phyloP scores from a whole-genome alignment of 257 asterid species.

The Marsdenia floribunda region DNA sequence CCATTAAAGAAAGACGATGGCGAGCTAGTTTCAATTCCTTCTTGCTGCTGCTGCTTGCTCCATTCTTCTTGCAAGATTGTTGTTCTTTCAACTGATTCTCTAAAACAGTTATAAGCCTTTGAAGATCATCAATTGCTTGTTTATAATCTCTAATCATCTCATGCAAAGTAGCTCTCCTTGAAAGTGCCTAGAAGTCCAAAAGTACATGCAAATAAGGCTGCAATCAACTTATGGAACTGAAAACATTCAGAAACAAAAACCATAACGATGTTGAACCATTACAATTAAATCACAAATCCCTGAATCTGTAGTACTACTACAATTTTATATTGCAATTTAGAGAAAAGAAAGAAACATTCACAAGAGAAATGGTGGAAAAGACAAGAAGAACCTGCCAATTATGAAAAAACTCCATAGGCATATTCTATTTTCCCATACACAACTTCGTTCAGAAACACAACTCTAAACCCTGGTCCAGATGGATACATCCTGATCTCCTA shows the following conservation, averaged over 20 bases:
- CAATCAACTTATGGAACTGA: neutral
- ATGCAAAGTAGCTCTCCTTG: slow-evolving; percentile 87
- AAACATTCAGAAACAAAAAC: neutral
- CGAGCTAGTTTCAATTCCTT: slow-evolving; percentile 66
- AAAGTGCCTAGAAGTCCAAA: slow-evolving; percentile 64
- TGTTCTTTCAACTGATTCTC: slow-evolving; percentile 47
- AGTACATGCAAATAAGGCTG: neutral
- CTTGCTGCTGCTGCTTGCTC: slow-evolving; percentile 44
- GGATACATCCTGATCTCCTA: neutral
- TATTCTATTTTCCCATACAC: neutral
- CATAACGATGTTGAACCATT: neutral
- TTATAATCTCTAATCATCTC: slow-evolving; percentile 88
- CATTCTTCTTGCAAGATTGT: slow-evolving; percentile 29
- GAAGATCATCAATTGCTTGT: slow-evolving; percentile 65
- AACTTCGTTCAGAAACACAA: neutral
- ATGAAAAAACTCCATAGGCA: neutral
- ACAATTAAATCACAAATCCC: neutral
- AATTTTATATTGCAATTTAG: neutral
- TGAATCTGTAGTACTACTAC: neutral
- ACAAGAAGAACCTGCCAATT: neutral
- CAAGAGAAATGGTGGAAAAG: neutral
- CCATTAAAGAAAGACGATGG: slow-evolving; percentile 50
- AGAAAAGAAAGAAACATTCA: neutral
- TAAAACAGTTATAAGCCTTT: slow-evolving; percentile 61
- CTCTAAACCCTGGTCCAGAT: neutral